Evolutionary conservation across 1,139 yeast genomes (phyloP), one percentile per base, ranked within the genome.

Genomic region (Magnusiomyces sp.): DNA sequence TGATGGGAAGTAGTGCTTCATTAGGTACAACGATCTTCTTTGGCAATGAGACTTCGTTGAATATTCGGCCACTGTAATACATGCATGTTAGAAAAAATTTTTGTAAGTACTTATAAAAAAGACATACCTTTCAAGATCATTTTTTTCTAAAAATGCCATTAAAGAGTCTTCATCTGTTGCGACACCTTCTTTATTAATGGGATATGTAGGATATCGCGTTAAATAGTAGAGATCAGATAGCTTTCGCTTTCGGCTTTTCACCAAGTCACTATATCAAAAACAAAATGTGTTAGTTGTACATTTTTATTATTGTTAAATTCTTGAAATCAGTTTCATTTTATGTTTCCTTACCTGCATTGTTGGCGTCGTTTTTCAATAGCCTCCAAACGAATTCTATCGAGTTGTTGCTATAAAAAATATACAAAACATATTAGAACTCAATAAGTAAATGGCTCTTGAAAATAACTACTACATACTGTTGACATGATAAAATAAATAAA

Each of bases 201-300:
- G 73, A 34, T 65, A 60, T 37, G 68, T 62, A 2, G 77, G 77
- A 36, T 70, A 62, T 44, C 73, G 67, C 1, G 81, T 73, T 4
- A 80, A 72, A 54, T 78, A 75, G 59, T 76, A 79, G 23, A 80
- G 63, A 59, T 79, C 82, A 1, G 80, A 70, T 34, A 80, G 65
- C 59, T 77, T 78, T 29, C 79, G 65, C 58, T 77, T 77, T 47
- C 84, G 66, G 46, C 64, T 62, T 49, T 67, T 64, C n/a, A 72
- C 61, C 34, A 73, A 58, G 33, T 67, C 67, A 43, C 68, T 64
- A 23, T 13, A 23, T 7, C 4, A 4, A 33, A 16, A 14, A 23
- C 29, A 40, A 29, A 10, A 23, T 7, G 7, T 7, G 36, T 14
- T 32, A 23, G 41, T 11, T 42, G 13, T n/a, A 44, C 14, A 10